These are phyloP conservation scores for Alternaria longipes DNA, from an alignment of 2,329 filamentous ascomycete species.

Conservation along the genomic window DNA sequence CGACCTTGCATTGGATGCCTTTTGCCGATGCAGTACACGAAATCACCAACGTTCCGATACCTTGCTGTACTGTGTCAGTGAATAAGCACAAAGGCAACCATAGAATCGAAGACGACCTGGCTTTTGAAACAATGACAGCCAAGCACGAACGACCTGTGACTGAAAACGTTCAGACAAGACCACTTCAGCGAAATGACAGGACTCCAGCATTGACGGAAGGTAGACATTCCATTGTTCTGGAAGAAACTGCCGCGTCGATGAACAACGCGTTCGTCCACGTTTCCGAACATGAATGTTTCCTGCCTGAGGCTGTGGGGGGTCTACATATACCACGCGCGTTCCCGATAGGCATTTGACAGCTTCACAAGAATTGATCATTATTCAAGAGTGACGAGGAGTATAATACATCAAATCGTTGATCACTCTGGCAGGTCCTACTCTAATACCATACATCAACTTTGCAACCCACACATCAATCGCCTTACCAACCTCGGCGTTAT, in stretches of 20 bases:
- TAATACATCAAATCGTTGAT: not conserved
- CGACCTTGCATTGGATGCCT: not conserved
- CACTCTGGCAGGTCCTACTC: not conserved
- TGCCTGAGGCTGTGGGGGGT: not conserved
- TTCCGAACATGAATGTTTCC: not conserved
- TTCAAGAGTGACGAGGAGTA: not conserved
- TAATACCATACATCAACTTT: not conserved
- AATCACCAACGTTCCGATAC: too few relatives aligned
- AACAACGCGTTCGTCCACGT: not conserved
- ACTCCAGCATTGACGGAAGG: not conserved
- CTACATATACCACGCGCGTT: not conserved
- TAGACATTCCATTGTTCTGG: not conserved
- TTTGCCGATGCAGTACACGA: not conserved
- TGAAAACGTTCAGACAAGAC: not conserved
- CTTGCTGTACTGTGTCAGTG: not conserved
- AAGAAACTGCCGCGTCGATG: not conserved
- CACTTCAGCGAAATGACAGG: not conserved
- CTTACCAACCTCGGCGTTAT: not conserved
- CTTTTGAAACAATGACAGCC: not conserved
- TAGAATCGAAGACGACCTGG: not conserved
- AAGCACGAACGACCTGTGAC: not conserved
- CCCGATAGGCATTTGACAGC: not conserved
- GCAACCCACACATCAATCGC: not conserved
- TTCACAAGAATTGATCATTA: not conserved
- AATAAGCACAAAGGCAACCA: not conserved